Evolutionary conservation across 257 asterid species (phyloP).

Genomic region (Capsicum chinense): DNA sequence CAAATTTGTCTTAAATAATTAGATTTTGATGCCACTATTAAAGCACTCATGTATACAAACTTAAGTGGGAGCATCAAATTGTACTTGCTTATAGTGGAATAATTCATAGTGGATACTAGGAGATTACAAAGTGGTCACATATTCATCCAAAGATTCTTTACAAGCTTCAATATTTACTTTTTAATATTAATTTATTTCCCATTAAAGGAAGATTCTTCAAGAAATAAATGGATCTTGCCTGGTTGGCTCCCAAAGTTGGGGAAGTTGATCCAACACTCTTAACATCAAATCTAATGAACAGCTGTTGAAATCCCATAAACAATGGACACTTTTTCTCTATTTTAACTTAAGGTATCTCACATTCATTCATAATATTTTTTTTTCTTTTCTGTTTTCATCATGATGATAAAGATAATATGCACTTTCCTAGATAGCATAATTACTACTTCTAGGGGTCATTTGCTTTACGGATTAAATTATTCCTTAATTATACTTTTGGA

Average conservation of each 20-base stretch:
- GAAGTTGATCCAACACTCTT: constrained; percentile 30
- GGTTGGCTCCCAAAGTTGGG: constrained; percentile 40
- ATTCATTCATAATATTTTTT: neutral
- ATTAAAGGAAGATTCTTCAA: constrained; percentile 31
- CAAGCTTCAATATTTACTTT: neutral
- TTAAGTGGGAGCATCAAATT: neutral
- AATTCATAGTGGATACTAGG: constrained; percentile 12
- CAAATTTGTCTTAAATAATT: neutral
- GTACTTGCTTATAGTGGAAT: constrained; percentile 6
- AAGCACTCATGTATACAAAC: neutral
- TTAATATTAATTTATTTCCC: constrained; percentile 2
- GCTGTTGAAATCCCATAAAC: constrained; percentile 29
- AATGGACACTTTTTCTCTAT: constrained; percentile 29
- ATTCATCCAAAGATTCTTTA: constrained; percentile 4
- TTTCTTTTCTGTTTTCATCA: constrained; percentile 20
- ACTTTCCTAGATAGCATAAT: constrained; percentile 10
- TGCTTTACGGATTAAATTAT: too few species aligned
- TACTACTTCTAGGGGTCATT: too few species aligned
- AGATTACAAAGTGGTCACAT: constrained; percentile 9
- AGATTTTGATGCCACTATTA: neutral
- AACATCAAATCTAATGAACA: constrained; percentile 19
- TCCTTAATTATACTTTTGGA: too few species aligned
- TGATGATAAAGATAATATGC: constrained; percentile 16
- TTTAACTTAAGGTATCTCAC: neutral
- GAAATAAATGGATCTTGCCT: constrained; percentile 24